These are phyloP conservation scores for Ormosia semicastrata DNA, from an alignment of 306 rosid genomes.

Conservation along the genomic window DNA sequence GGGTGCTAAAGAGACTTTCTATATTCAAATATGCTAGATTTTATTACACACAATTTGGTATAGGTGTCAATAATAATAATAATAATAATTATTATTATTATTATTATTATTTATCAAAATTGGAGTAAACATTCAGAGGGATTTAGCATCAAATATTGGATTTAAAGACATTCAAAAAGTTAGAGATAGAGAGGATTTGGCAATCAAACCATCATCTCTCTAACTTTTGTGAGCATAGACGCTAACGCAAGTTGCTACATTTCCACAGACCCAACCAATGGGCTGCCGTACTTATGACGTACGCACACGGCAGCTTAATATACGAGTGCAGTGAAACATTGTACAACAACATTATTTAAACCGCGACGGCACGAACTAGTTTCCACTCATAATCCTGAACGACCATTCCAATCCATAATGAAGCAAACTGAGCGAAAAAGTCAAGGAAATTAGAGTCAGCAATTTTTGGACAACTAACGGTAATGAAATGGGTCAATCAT, in stretches of 20 bases:
- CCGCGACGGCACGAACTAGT: not conserved
- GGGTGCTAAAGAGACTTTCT: no score
- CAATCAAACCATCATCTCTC: no score
- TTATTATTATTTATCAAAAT: not conserved
- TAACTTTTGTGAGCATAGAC: no score
- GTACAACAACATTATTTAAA: no score
- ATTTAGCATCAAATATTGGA: not conserved
- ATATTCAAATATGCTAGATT: no score
- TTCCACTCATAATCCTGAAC: not conserved
- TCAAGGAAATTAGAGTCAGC: not conserved
- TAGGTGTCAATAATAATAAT: no score
- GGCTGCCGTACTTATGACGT: not conserved
- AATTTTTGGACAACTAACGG: not conserved
- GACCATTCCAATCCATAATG: not conserved
- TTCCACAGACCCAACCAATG: not conserved
- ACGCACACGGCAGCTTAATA: not conserved
- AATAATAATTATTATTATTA: no score
- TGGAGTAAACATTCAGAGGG: not conserved
- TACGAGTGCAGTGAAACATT: not conserved
- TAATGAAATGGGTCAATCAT: not conserved
- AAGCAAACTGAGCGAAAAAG: not conserved
- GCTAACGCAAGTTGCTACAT: no score
- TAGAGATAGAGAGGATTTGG: no score
- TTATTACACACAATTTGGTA: no score
- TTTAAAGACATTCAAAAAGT: no score